Evolutionary conservation across 1,284 basidiomycete genomes (phyloP).

Genomic region (Apiotrichum gracile): DNA sequence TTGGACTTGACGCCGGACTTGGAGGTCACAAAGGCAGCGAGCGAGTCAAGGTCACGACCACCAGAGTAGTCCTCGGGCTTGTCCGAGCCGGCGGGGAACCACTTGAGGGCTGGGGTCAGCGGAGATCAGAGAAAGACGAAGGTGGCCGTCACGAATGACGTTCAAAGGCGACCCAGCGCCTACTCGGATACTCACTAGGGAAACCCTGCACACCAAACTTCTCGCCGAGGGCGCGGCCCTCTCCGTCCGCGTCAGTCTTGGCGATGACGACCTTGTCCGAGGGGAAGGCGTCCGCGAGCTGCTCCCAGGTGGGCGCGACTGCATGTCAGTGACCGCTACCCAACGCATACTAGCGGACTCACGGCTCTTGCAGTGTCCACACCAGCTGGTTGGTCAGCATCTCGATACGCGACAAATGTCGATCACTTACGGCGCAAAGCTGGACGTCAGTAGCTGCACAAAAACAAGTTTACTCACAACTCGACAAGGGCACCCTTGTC

Average conservation of each 20-base stretch:
- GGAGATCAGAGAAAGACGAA: conserved; percentile 2
- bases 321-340: conserved; percentile 43
- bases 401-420: neutral
- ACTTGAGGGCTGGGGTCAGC: conserved; percentile 66
- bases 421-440: conserved; percentile 40
- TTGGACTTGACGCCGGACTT: conserved; percentile 76
- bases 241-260: conserved; percentile 89
- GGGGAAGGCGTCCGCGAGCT: conserved; percentile 78
- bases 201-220: conserved; percentile 73
- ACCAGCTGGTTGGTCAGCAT: conserved; percentile 36
- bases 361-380: conserved; percentile 51
- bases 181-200: conserved; percentile 60
- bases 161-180: neutral
- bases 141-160: neutral
- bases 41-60: conserved; percentile 72
- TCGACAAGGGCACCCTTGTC: conserved; percentile 79
- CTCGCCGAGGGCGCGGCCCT: conserved; percentile 54
- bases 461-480: conserved; percentile 59
- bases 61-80: conserved; percentile 66
- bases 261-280: conserved; percentile 76
- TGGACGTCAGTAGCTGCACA: conserved; percentile 10
- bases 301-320: conserved; percentile 80
- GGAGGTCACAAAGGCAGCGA: conserved; percentile 67
- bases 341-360: conserved; percentile 2
- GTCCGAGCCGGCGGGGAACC: conserved; percentile 67